These are phyloP conservation scores for Aspergillus sclerotioniger DNA, from an alignment of 495 filamentous ascomycete species.

Conservation along the genomic window DNA sequence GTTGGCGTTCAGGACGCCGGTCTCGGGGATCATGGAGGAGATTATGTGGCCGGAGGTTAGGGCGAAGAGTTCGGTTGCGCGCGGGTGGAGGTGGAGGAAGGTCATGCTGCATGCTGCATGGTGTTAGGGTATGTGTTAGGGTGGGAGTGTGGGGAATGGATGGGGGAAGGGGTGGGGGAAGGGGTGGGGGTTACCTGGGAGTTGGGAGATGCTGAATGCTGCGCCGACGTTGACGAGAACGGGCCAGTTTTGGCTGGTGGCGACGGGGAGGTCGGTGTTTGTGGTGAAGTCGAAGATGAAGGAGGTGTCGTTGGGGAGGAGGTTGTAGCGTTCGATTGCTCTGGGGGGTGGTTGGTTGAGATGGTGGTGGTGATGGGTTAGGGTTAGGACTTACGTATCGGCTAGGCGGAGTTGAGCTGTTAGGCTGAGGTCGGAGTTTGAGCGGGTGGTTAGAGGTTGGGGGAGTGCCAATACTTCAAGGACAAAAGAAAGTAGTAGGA, in stretches of 20 bases:
- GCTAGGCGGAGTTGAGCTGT: slow-evolving; percentile 26
- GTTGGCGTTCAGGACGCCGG: slow-evolving; percentile 16
- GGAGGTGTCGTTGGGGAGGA: slow-evolving; percentile 34
- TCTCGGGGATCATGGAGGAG: slow-evolving; percentile 46
- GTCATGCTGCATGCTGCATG: slow-evolving; percentile 44
- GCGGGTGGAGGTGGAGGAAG: slow-evolving; percentile 41
- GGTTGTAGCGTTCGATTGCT: slow-evolving; percentile 34
- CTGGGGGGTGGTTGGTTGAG: slow-evolving; percentile 9
- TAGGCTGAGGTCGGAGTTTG: slow-evolving; percentile 23
- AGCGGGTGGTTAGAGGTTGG: slow-evolving; percentile 13
- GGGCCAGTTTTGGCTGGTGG: slow-evolving; percentile 24
- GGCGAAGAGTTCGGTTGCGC: slow-evolving; percentile 46
- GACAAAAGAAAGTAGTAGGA: slow-evolving; percentile 11
- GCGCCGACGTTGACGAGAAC: slow-evolving; percentile 18
- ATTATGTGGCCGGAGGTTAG: slow-evolving; percentile 36
- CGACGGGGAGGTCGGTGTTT: slow-evolving; percentile 12
- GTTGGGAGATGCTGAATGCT: slow-evolving; percentile 26
- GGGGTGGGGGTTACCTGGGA: slow-evolving; percentile 30
- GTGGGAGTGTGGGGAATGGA: neutral
- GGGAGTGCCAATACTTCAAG: slow-evolving; percentile 28
- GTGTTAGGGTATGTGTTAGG: neutral
- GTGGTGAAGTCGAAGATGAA: slow-evolving; percentile 48
- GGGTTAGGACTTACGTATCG: slow-evolving; percentile 19
- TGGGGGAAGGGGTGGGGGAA: slow-evolving; percentile 8
- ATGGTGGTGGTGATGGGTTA: neutral